A percentile compares a stretch with the other conserved stretches of the same genome.
These are phyloP conservation scores for Leccinum truebloodii DNA, from an alignment of 768 basidiomycete genomes.

Conservation along the genomic window DNA sequence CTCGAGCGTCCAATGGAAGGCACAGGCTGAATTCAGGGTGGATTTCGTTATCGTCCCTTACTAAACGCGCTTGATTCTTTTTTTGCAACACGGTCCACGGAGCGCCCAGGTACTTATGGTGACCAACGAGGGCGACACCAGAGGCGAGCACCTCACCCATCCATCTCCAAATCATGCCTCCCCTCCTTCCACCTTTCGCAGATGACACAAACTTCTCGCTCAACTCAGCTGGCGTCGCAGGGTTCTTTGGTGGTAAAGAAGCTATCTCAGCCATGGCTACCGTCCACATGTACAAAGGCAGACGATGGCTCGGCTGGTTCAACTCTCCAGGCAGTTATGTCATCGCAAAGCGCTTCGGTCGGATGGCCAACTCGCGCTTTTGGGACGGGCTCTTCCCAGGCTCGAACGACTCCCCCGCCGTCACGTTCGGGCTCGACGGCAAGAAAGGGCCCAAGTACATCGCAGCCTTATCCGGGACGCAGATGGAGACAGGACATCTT, in stretches of 20 bases:
- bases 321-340: conserved; percentile 38
- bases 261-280: conserved; percentile 38
- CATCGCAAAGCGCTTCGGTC: conserved; percentile 34
- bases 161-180: conserved; percentile 7
- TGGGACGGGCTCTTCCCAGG: conserved; percentile 38
- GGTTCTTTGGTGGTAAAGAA: conserved; percentile 39
- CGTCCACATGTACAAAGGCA: conserved; percentile 32
- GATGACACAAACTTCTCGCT: conserved; percentile 18
- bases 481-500: conserved; percentile 30
- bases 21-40: not conserved
- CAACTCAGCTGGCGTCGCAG: conserved; percentile 34
- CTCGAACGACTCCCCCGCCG: conserved; percentile 23
- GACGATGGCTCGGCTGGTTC: conserved; percentile 38
- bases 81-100: not conserved
- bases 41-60: not conserved
- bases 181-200: conserved; percentile 13
- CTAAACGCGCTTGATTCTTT: not conserved
- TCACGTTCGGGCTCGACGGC: conserved; percentile 33
- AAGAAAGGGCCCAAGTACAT: conserved; percentile 30
- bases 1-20: not conserved
- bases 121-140: not conserved
- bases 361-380: conserved; percentile 31
- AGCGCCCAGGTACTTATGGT: conserved; percentile 5
- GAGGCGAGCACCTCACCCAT: not conserved
- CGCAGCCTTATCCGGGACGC: conserved; percentile 33